Evolutionary conservation across 495 filamentous ascomycete species (phyloP).

Genomic region (Symbiotaphrina buchneri): DNA sequence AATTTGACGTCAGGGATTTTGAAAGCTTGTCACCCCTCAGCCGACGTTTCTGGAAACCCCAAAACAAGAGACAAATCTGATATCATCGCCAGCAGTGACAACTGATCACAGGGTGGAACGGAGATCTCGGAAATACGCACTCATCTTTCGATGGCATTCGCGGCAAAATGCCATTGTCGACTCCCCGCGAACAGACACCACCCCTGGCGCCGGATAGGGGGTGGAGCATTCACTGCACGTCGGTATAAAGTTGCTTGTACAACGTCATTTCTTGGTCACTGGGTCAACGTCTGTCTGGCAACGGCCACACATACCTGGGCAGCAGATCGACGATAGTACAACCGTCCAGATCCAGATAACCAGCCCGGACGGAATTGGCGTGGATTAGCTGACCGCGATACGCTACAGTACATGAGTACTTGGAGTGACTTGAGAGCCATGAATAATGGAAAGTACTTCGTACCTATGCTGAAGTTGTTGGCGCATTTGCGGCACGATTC

Average conservation of each 20-base stretch:
- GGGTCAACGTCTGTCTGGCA: too few relatives aligned
- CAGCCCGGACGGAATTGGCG: constrained; percentile 48
- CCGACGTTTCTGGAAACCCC: too few relatives aligned
- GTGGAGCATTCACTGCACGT: constrained; percentile 69
- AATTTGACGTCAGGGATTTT: constrained; percentile 65
- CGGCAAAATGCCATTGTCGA: constrained; percentile 57
- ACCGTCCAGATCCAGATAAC: constrained; percentile 63
- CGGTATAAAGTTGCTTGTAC: constrained; percentile 54
- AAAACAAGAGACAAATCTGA: too few relatives aligned
- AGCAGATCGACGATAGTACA: constrained; percentile 64
- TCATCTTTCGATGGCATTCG: constrained; percentile 66
- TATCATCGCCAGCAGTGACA: too few relatives aligned
- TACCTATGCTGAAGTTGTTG: constrained; percentile 34
- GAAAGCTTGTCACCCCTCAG: constrained; percentile 18
- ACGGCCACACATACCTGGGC: constrained; percentile 30
- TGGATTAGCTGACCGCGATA: constrained; percentile 65
- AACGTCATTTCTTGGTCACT: constrained; percentile 2
- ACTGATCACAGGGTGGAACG: not conserved
- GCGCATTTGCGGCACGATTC: constrained; percentile 60
- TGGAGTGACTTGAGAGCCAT: not conserved
- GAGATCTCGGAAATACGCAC: constrained; percentile 14
- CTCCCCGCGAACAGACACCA: constrained; percentile 53
- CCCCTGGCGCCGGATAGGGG: constrained; percentile 32
- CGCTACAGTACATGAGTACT: constrained; percentile 11
- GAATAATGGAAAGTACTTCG: not conserved